Percentiles rank a stretch among this genome's conserved stretches.
Evolutionary conservation across 2,329 filamentous ascomycete genomes (phyloP).

Genomic region (Cladosporium colombiae): DNA sequence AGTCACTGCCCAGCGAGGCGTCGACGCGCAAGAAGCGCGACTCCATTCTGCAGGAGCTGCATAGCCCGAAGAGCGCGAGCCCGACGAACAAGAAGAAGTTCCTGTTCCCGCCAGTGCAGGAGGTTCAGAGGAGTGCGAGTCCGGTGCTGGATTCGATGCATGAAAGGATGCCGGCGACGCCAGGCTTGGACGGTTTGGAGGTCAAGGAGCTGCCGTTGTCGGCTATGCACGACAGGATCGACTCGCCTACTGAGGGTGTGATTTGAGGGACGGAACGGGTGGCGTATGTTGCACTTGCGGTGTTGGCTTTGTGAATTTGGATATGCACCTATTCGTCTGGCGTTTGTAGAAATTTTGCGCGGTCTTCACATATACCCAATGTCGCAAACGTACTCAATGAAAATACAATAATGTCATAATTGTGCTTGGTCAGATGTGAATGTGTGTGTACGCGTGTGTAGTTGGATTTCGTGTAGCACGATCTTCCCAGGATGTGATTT

Average conservation of each 20-base stretch:
- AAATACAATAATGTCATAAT: neutral
- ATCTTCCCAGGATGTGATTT: neutral
- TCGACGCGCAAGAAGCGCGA: conserved; percentile 37
- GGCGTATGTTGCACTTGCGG: neutral
- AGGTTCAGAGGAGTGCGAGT: conserved; percentile 31
- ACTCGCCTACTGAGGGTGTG: conserved; percentile 17
- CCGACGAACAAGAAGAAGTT: conserved; percentile 23
- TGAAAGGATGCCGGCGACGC: conserved; percentile 28
- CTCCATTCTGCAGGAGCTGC: conserved; percentile 38
- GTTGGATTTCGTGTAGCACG: no score
- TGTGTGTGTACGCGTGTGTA: neutral
- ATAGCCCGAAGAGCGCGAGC: conserved; percentile 33
- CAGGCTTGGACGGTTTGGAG: conserved; percentile 31
- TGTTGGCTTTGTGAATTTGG: neutral
- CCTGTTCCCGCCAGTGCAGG: conserved; percentile 28
- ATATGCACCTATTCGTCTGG: neutral
- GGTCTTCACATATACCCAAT: neutral
- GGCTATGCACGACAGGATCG: conserved; percentile 36
- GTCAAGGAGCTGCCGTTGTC: conserved; percentile 35
- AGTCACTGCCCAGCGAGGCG: conserved; percentile 42
- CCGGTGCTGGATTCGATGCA: conserved; percentile 42
- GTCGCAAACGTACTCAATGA: neutral
- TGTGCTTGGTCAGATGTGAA: neutral
- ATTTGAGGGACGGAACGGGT: neutral
- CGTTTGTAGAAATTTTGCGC: neutral